Percentiles rank a stretch among this genome's conserved stretches.
Conservation (phyloP, 1,284 basidiomycete genomes). For the Athelia sp. region DNA sequence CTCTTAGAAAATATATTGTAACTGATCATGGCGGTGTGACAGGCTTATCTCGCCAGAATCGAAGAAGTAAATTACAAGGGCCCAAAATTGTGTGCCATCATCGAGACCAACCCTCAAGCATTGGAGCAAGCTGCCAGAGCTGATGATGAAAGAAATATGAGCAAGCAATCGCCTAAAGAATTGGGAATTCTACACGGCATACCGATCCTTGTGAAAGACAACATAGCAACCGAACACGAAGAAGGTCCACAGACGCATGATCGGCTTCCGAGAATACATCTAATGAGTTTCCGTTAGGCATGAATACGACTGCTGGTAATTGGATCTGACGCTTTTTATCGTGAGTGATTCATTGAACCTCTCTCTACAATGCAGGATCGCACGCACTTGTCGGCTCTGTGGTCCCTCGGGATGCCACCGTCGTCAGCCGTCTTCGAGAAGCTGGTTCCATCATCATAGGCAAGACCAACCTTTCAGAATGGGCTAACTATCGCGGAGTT, state of each 20-base stretch:
- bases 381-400: constrained; percentile 52
- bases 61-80: constrained; percentile 68
- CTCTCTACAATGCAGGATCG: constrained; percentile 36
- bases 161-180: constrained; percentile 30
- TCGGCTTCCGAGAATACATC: background rate
- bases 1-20: background rate
- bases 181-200: constrained; percentile 62
- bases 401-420: constrained; percentile 57
- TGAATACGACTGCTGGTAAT: constrained; percentile 59
- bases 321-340: background rate
- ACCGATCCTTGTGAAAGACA: constrained; percentile 65
- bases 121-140: constrained; percentile 46
- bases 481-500: constrained; percentile 52
- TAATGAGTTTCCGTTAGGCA: constrained; percentile 30
- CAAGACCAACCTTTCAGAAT: constrained; percentile 65
- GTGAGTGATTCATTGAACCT: background rate
- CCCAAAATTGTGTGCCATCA: constrained; percentile 53
- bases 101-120: constrained; percentile 61
- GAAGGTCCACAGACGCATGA: constrained; percentile 20
- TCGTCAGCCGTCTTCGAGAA: constrained; percentile 51
- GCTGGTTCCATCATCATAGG: constrained; percentile 69
- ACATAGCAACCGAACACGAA: constrained; percentile 36
- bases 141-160: constrained; percentile 45
- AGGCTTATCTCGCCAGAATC: constrained; percentile 68
- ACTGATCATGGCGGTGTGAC: no score